Percentiles rank a stretch among this genome's conserved stretches.
Evolutionary conservation across 2,329 filamentous ascomycete species (phyloP).

Genomic region (Trichoderma koningii): DNA sequence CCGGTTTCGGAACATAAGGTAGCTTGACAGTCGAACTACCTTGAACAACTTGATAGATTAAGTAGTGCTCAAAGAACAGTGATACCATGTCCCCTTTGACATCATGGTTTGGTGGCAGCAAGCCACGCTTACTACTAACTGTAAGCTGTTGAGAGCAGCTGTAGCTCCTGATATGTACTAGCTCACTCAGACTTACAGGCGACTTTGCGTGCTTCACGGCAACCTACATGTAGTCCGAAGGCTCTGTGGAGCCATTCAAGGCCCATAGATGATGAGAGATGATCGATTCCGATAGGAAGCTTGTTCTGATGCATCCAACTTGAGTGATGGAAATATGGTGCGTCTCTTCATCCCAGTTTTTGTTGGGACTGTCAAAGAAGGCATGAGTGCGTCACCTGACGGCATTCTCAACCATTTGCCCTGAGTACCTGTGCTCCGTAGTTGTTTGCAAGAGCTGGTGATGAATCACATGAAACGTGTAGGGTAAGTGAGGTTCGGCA

Average conservation of each 20-base stretch:
- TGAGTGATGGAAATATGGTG: not conserved
- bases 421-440: not conserved
- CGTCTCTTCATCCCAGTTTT: not conserved
- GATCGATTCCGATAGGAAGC: not conserved
- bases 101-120: conserved; percentile 5
- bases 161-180: not conserved
- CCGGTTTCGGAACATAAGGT: no score
- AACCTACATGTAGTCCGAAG: not conserved
- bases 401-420: not conserved
- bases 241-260: not conserved
- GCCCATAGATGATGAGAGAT: not conserved
- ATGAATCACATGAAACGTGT: conserved; percentile 21
- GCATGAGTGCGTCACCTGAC: conserved; percentile 25
- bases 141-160: not conserved
- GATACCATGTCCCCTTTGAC: not conserved
- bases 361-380: conserved; percentile 15
- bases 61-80: no score
- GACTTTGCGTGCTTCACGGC: not conserved
- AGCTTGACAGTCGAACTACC: not conserved
- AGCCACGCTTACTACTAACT: no score
- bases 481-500: conserved; percentile 19
- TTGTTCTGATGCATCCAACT: no score
- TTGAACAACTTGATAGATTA: no score
- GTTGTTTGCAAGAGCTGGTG: not conserved
- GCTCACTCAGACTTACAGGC: not conserved